These are phyloP conservation scores for Naegleria fowleri DNA, from an alignment of 208 protist genomes.

Conservation along the genomic window DNA sequence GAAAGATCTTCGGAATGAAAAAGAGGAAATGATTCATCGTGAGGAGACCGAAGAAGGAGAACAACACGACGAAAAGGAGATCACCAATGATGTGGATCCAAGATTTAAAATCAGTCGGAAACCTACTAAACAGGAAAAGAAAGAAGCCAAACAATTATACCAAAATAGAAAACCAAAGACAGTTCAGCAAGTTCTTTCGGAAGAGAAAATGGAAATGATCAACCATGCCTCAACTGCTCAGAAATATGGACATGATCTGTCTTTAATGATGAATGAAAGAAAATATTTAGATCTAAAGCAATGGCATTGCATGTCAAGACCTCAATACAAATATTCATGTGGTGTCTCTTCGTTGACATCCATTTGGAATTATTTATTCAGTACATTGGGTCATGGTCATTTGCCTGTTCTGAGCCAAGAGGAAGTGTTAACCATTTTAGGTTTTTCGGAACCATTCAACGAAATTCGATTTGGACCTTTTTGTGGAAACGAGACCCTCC, in stretches of 20 bases:
- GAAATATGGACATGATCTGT: neutral
- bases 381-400: neutral
- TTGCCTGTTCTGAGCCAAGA: neutral
- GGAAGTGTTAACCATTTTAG: neutral
- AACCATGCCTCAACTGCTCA: neutral
- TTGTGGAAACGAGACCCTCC: constrained; percentile 76
- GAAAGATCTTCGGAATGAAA: too few species aligned
- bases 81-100: neutral
- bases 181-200: neutral
- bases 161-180: constrained; percentile 4
- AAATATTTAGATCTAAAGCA: neutral
- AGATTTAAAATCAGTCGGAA: neutral
- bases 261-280: neutral
- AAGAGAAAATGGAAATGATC: neutral
- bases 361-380: constrained; percentile 81
- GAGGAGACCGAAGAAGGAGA: too few species aligned
- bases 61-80: neutral
- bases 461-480: constrained; percentile 77
- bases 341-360: constrained; percentile 71
- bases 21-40: too few species aligned
- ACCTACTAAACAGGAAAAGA: constrained; percentile 6
- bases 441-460: neutral
- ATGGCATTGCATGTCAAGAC: neutral
- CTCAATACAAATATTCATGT: constrained; percentile 78
- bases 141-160: neutral